Conservation (phyloP, 345 rosid genomes). For the Brassica nigra region DNA sequence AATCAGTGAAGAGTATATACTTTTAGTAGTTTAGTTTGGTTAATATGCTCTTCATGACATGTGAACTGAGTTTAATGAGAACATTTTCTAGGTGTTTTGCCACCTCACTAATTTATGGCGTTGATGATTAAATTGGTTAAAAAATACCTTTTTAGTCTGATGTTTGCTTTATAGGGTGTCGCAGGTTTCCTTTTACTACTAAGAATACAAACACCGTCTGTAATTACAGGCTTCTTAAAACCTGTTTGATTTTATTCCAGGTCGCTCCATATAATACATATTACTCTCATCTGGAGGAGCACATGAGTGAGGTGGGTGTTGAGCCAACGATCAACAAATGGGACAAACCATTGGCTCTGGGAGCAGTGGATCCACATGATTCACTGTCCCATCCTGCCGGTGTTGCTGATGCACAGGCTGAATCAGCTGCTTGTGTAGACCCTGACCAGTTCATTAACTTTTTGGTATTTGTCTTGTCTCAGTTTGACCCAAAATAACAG, state of each 20-base stretch:
- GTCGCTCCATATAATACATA: slow-evolving; percentile 96
- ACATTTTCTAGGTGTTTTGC: slow-evolving; percentile 4
- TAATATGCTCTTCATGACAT: not conserved
- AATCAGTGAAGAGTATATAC: not conserved
- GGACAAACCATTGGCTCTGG: slow-evolving; percentile 87
- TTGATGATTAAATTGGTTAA: not conserved
- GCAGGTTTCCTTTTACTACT: slow-evolving; percentile 7
- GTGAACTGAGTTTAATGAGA: slow-evolving; percentile 17
- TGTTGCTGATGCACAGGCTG: slow-evolving; percentile 87
- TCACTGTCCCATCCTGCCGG: slow-evolving; percentile 98
- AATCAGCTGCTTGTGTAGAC: slow-evolving; percentile 75
- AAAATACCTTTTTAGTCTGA: not conserved
- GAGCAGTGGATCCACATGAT: slow-evolving; percentile 93
- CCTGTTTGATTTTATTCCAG: slow-evolving; percentile 46
- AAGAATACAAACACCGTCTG: not conserved
- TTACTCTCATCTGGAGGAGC: slow-evolving; percentile 87
- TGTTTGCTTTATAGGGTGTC: slow-evolving; percentile 6
- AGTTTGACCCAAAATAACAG: not conserved
- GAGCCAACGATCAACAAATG: slow-evolving; percentile 79
- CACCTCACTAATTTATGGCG: not conserved
- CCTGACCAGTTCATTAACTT: slow-evolving; percentile 94
- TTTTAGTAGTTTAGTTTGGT: slow-evolving; percentile 17
- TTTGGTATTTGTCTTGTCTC: slow-evolving; percentile 54
- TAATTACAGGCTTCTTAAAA: not conserved
- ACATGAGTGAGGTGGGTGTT: slow-evolving; percentile 84